Evolutionary conservation across 257 asterid species (phyloP).

Genomic region (Lithospermum erythrorhizon): DNA sequence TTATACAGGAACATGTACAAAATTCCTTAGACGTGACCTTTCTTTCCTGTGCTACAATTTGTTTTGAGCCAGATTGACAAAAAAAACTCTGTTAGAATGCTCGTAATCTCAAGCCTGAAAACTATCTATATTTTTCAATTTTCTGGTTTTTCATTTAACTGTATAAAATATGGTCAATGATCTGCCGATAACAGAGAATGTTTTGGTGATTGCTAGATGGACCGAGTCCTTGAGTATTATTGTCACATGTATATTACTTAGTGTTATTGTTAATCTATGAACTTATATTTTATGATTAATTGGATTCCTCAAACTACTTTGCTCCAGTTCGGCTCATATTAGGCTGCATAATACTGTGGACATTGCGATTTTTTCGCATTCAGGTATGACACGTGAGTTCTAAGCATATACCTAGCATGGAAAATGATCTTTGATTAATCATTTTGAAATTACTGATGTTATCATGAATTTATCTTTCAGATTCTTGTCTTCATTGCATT

Average conservation of each 20-base stretch:
- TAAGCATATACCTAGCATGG: not conserved
- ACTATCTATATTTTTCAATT: not conserved
- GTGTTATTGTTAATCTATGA: constrained; percentile 3
- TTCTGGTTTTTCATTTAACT: not conserved
- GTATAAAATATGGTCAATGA: not conserved
- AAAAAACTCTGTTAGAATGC: not conserved
- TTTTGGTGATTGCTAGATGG: not conserved
- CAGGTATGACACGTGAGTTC: constrained; percentile 34
- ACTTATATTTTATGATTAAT: constrained; percentile 4
- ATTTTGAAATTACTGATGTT: too few species aligned
- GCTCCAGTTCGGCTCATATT: constrained; percentile 72
- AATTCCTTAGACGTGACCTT: not conserved
- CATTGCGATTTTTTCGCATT: constrained; percentile 63
- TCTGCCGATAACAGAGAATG: not conserved
- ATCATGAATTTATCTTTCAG: too few species aligned
- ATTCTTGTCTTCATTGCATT: not conserved
- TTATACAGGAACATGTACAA: not conserved
- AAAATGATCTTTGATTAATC: not conserved
- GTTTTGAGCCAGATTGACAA: not conserved
- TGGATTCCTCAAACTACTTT: constrained; percentile 12
- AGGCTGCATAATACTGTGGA: constrained; percentile 55
- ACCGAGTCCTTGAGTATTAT: not conserved
- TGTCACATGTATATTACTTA: not conserved
- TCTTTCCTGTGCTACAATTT: not conserved
- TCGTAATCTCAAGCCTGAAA: not conserved